Evolutionary conservation across 2,329 filamentous ascomycete genomes (phyloP).

Genomic region (Botrytis elliptica): DNA sequence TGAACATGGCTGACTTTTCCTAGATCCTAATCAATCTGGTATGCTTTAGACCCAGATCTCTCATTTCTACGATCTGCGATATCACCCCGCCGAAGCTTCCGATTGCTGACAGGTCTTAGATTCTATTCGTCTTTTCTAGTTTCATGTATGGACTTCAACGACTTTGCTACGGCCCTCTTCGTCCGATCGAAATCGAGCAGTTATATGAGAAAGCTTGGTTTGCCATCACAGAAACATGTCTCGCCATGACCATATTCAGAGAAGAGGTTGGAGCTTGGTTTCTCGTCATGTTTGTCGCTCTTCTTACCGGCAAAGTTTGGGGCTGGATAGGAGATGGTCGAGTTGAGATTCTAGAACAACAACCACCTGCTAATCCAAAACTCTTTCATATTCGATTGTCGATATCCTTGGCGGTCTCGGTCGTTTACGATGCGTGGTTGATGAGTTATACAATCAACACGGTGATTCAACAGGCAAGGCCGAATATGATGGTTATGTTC

Average conservation of each 20-base stretch:
- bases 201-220: constrained; percentile 98
- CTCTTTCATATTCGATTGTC: constrained; percentile 84
- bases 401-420: constrained; percentile 73
- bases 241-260: constrained; percentile 97
- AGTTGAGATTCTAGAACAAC: constrained; percentile 92
- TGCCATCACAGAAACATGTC: constrained; percentile 90
- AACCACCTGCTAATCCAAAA: constrained; percentile 83
- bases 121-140: constrained; percentile 75
- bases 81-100: constrained; percentile 3
- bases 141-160: constrained; percentile 86
- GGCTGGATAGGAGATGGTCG: constrained; percentile 96
- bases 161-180: constrained; percentile 84
- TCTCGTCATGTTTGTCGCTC: constrained; percentile 89
- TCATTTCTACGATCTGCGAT: background rate
- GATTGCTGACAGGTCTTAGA: constrained; percentile 33
- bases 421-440: constrained; percentile 77
- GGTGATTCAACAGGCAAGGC: constrained; percentile 82
- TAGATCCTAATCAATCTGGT: constrained; percentile 85
- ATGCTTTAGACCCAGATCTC: background rate
- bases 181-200: constrained; percentile 93
- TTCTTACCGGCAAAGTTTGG: constrained; percentile 95
- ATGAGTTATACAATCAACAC: constrained; percentile 78
- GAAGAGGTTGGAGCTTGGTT: constrained; percentile 95
- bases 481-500: constrained; percentile 99
- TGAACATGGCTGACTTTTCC: constrained; percentile 20